These are phyloP conservation scores for Schizonepeta tenuifolia DNA, from an alignment of 257 asterid genomes.

Conservation along the genomic window DNA sequence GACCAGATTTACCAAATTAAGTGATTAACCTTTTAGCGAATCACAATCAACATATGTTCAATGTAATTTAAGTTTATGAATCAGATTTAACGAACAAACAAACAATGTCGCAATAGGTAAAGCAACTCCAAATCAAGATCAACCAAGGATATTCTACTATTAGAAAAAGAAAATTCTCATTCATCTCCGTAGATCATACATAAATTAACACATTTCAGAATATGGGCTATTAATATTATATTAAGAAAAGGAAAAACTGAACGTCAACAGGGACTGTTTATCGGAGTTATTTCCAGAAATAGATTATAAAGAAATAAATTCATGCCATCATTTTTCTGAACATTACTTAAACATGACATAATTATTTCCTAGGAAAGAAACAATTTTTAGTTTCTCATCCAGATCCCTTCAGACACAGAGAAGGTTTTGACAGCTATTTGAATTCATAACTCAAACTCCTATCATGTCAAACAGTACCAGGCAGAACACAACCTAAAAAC, in stretches of 20 bases:
- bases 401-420: neutral
- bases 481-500: neutral
- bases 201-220: neutral
- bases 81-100: too few species aligned
- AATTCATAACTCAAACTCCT: too few species aligned
- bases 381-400: neutral
- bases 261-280: neutral
- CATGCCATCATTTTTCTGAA: neutral
- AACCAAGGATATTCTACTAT: neutral
- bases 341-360: neutral
- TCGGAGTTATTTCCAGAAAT: neutral
- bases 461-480: too few species aligned
- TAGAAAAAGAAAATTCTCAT: neutral
- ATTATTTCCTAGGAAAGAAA: slow-evolving; percentile 2
- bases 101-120: too few species aligned
- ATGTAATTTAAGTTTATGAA: too few species aligned
- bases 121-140: neutral
- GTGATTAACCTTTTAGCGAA: too few species aligned
- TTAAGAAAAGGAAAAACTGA: neutral
- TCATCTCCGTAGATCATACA: neutral
- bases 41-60: too few species aligned
- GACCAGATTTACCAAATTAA: slow-evolving; percentile 11
- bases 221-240: neutral
- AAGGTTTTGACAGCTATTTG: too few species aligned
- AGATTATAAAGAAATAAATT: neutral